Evolutionary conservation across 768 basidiomycete species (phyloP), one percentile per base, ranked within the genome.

Genomic region (Mycena chlorophos): DNA sequence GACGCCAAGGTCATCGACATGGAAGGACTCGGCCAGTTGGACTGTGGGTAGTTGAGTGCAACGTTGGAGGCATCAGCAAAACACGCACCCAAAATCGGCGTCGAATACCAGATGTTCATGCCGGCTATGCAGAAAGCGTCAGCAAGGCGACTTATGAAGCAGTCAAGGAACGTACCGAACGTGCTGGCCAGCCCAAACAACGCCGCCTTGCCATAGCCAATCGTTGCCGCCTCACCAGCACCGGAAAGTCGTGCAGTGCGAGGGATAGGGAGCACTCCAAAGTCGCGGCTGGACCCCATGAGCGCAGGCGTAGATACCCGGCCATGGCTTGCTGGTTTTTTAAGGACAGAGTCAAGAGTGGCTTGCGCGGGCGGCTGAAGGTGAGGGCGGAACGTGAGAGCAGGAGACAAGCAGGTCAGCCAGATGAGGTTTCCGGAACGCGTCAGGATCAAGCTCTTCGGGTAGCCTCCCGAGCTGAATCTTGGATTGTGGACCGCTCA

Each of bases 101-200:
- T 81, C 45, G 75, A 78, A 59, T 84, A 86, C 61, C 84, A 85
- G 29, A 85, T 58, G 60, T 85, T 85, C 42, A 73, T 72, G 6
- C 76, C 75, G 22, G 8, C 40, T 42, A 42, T 8, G 40, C 40
- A 14, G 40, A 20, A 42, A 37, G n/a, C 10, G 34, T 10, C 12
- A n/a, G 10, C 34, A 37, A 10, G n/a, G n/a, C n/a, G 34, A 37
- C 12, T n/a, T 37, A 10, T 37, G n/a, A 10, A 37, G 34, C 12
- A 10, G 22, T 8, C 8, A 42, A 19, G 22, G 40, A 14, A 14
- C 40, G 40, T 42, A 42, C 40, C 13, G n/a, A 42, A 37, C 5
- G 40, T 42, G 20, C 40, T 42, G 8, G 40, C 40, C 40, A 42
- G 20, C 40, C 13, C 40, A 22, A 42, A 42, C 13, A 42, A 20